Percentiles rank a stretch among this genome's conserved stretches.
phyloP scores from a whole-genome alignment of 495 filamentous ascomycete genomes.

The Podospora pseudoanserina region DNA sequence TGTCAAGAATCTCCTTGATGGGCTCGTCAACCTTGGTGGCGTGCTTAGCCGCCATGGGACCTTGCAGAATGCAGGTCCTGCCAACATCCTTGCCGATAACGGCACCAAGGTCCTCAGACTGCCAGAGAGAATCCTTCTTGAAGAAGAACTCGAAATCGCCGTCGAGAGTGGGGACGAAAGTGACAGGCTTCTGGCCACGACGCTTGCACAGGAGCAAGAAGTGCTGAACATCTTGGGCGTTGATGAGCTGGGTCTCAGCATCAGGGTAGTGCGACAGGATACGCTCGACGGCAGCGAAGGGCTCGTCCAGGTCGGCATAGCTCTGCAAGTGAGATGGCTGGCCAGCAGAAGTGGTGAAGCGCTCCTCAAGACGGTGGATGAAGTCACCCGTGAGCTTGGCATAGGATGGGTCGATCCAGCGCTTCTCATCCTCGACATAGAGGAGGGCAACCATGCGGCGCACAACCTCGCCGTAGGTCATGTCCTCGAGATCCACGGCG shows the following conservation, averaged over 20 bases:
- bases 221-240: constrained; percentile 93
- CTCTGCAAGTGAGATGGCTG: constrained; percentile 68
- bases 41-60: constrained; percentile 89
- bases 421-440: constrained; percentile 87
- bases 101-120: constrained; percentile 93
- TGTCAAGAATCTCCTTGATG: constrained; percentile 86
- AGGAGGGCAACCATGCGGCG: constrained; percentile 93
- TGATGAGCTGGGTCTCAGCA: constrained; percentile 86
- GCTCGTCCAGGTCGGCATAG: constrained; percentile 81
- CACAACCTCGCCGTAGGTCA: constrained; percentile 93
- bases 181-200: constrained; percentile 90
- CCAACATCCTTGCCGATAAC: constrained; percentile 95
- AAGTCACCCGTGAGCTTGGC: constrained; percentile 84
- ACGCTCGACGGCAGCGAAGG: constrained; percentile 68
- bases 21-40: constrained; percentile 86
- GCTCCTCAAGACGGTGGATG: constrained; percentile 91
- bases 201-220: constrained; percentile 92
- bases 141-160: constrained; percentile 98
- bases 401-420: constrained; percentile 91
- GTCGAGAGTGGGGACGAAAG: constrained; percentile 89
- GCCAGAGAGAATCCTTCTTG: constrained; percentile 99
- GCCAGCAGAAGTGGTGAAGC: constrained; percentile 67
- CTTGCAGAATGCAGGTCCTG: constrained; percentile 91
- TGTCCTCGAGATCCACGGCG: constrained; percentile 92
- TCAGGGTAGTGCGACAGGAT: constrained; percentile 82